A percentile compares a stretch with the other conserved stretches of the same genome.
Conservation (phyloP, 768 basidiomycete species). For the Xerocomellus chrysenteron region DNA sequence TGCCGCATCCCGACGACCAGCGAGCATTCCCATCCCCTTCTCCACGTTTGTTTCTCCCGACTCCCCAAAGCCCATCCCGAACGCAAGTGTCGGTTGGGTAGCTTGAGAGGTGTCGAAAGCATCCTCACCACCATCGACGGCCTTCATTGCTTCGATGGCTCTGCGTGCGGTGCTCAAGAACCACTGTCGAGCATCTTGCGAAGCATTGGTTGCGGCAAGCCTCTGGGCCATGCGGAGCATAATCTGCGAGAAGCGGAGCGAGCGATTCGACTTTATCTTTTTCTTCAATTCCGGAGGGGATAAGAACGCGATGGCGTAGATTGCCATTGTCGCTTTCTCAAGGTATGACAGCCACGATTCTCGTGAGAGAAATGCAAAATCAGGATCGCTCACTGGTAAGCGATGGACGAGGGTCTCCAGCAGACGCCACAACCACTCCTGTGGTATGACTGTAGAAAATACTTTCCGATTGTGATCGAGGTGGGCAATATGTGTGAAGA, state of each 20-base stretch:
- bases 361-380: conserved; percentile 64
- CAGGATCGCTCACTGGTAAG: conserved; percentile 75
- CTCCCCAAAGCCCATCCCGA: conserved; percentile 86
- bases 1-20: conserved; percentile 66
- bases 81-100: conserved; percentile 60
- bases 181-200: conserved; percentile 50
- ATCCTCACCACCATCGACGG: conserved; percentile 75
- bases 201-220: conserved; percentile 48
- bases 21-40: conserved; percentile 72
- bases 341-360: conserved; percentile 76
- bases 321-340: conserved; percentile 75
- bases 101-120: conserved; percentile 67
- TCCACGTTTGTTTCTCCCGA: conserved; percentile 63
- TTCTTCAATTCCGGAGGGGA: conserved; percentile 74
- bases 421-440: conserved; percentile 54
- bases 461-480: conserved; percentile 76
- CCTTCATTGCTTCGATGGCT: conserved; percentile 73
- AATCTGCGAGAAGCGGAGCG: conserved; percentile 65
- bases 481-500: conserved; percentile 76
- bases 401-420: conserved; percentile 76
- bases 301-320: conserved; percentile 86
- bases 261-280: conserved; percentile 61
- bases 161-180: conserved; percentile 60
- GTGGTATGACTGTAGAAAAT: conserved; percentile 60
- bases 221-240: conserved; percentile 72